phyloP scores from a whole-genome alignment of 2,329 filamentous ascomycete species.

The Didymella lethalis region DNA sequence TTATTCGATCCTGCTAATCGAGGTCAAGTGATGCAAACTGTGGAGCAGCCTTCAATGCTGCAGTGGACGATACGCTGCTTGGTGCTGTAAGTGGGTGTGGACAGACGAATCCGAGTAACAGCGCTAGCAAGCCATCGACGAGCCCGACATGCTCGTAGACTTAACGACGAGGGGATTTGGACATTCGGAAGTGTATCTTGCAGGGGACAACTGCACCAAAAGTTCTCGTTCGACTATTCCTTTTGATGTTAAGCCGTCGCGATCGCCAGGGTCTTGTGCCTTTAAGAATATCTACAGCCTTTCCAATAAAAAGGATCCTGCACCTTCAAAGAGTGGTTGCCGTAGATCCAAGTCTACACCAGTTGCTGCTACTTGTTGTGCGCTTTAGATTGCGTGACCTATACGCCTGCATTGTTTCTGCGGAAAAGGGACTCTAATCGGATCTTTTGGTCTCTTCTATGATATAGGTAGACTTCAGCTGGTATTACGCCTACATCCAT shows the following conservation, averaged over 20 bases:
- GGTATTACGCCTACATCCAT: too few relatives aligned
- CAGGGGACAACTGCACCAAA: background rate
- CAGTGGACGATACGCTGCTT: conserved; percentile 55
- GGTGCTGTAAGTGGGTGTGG: conserved; percentile 46
- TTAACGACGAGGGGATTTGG: background rate
- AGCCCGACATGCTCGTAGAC: conserved; percentile 49
- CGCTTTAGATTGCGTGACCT: too few relatives aligned
- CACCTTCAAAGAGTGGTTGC: too few relatives aligned
- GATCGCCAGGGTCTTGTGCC: background rate
- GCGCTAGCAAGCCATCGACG: conserved; percentile 29
- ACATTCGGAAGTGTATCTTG: background rate
- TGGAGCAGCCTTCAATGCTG: conserved; percentile 55
- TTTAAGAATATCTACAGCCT: background rate
- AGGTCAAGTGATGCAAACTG: conserved; percentile 56
- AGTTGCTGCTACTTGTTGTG: too few relatives aligned
- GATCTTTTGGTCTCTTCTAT: too few relatives aligned
- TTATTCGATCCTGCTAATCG: background rate
- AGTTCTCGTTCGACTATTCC: background rate
- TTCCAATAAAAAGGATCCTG: too few relatives aligned
- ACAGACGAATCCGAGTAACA: conserved; percentile 41
- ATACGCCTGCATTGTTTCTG: too few relatives aligned
- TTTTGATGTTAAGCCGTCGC: background rate
- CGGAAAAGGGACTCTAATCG: too few relatives aligned
- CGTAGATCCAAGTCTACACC: too few relatives aligned
- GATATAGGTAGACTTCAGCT: too few relatives aligned